phyloP scores from a whole-genome alignment of 176 grass and related monocot genomes.

The Oryza australiensis region DNA sequence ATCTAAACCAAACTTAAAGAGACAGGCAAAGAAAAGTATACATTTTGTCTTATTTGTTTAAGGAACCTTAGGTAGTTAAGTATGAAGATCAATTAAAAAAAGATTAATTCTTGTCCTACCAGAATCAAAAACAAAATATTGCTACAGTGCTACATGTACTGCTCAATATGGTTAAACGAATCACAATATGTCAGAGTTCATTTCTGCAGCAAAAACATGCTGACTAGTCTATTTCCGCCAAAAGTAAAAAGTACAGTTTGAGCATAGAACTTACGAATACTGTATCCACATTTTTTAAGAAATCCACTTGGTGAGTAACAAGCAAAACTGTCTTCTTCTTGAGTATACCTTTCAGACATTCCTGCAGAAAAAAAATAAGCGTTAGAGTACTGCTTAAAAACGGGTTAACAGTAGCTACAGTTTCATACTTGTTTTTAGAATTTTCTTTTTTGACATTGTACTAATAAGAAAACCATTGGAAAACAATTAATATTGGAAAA shows the following conservation, averaged over 20 bases:
- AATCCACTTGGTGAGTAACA: conserved; percentile 83
- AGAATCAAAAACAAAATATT: neutral
- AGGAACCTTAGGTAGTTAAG: too few species aligned
- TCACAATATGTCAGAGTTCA: neutral
- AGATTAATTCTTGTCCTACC: neutral
- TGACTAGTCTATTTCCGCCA: neutral
- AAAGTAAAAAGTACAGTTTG: neutral
- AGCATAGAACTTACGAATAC: conserved; percentile 51
- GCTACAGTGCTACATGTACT: neutral
- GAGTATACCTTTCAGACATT: conserved; percentile 64
- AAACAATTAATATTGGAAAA: neutral
- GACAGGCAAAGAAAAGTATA: neutral
- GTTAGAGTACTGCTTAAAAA: conserved; percentile 1
- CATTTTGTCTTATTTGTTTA: too few species aligned
- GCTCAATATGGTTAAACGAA: neutral
- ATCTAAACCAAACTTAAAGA: neutral
- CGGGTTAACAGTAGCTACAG: neutral
- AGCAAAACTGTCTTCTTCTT: conserved; percentile 71
- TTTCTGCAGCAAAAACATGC: conserved; percentile 4
- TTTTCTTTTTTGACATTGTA: neutral
- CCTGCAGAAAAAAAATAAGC: conserved; percentile 35
- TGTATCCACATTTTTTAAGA: conserved; percentile 62
- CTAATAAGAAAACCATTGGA: neutral
- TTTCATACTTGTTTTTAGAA: neutral
- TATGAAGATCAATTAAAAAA: too few species aligned